These are phyloP conservation scores for Artemisia annua DNA, from an alignment of 129 eudicot species.

Conservation along the genomic window DNA sequence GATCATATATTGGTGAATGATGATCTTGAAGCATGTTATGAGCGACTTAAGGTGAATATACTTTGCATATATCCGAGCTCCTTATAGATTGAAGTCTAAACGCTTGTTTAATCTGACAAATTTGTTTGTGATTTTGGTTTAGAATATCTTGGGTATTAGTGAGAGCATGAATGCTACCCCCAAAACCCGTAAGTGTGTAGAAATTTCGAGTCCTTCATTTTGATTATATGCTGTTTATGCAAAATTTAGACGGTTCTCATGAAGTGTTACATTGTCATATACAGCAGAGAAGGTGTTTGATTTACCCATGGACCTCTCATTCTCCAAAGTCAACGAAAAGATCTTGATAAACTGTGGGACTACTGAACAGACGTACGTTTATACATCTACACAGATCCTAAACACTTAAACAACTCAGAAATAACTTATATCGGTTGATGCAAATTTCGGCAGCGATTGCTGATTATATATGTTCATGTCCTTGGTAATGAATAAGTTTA, in stretches of 20 bases:
- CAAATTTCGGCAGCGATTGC: background rate
- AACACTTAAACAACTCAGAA: background rate
- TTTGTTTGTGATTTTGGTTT: slow-evolving; percentile 15
- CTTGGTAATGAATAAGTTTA: background rate
- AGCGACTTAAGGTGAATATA: slow-evolving; percentile 60
- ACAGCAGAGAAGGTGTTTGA: slow-evolving; percentile 46
- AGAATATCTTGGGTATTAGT: slow-evolving; percentile 76
- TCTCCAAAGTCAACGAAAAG: slow-evolving; percentile 53
- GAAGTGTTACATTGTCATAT: slow-evolving; percentile 21
- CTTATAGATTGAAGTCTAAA: background rate
- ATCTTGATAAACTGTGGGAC: slow-evolving; percentile 45
- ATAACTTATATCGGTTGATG: background rate
- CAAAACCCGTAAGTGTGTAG: slow-evolving; percentile 44
- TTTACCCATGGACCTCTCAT: slow-evolving; percentile 56
- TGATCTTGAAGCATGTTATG: slow-evolving; percentile 61
- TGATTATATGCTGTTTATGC: background rate
- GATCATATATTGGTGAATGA: slow-evolving; percentile 78
- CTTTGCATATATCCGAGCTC: background rate
- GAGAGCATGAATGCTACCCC: slow-evolving; percentile 33
- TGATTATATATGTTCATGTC: background rate
- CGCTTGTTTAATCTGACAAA: background rate
- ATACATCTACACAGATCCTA: background rate
- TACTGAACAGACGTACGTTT: slow-evolving; percentile 36
- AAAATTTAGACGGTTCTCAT: slow-evolving; percentile 1
- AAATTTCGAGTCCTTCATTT: background rate